Evolutionary conservation across 2,329 filamentous ascomycete genomes (phyloP), one percentile per base, ranked within the genome.

Genomic region (Aspergillus viridinutans): DNA sequence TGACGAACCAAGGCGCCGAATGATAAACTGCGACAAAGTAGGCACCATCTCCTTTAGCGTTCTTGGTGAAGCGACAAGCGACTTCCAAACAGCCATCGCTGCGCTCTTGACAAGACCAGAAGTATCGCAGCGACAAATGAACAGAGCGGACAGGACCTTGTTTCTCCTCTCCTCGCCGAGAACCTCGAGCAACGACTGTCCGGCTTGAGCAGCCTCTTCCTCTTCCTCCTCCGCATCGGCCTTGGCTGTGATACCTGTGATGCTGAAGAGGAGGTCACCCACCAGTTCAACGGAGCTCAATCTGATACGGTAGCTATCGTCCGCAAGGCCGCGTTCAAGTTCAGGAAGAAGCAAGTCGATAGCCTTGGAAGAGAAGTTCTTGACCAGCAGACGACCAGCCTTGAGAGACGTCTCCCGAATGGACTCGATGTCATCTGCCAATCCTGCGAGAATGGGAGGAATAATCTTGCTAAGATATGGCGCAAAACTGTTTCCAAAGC

Each of bases 241-340:
- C 65, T 88, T 91, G 56, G 86, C 90, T 67, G 85, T 95, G 71
- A 97, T 92, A 71, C 94, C 94, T 26, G 92, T 97, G 58, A 99
- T 88, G 72, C 97, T 99, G 84, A 99, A 99, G 25, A 99, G 83
- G 50, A 99, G 81, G 70, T 99, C 95, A 65, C 94, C 94, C 56
- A 99, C 93, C 61, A 99, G 83, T 77, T 99, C 94, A 58, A 99
- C 94, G 50, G 95, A 99, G 74, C 93, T 97, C 72, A 99, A 88
- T 80, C 94, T 90, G 69, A 99, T 99, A 68, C 94, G 90, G 76
- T 97, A 94, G 77, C 86, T 99, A 74, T 97, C 91, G 73, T 99
- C 93, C n/a, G 92, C 93, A 63, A 99, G 83, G 72, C 94, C 94
- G 65, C 94, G 89, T 77, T 99, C 94, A 61, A 99, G 84, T 73